These are phyloP conservation scores for Arthrobotrys conoides DNA, from an alignment of 2,329 filamentous ascomycete species.

Conservation along the genomic window DNA sequence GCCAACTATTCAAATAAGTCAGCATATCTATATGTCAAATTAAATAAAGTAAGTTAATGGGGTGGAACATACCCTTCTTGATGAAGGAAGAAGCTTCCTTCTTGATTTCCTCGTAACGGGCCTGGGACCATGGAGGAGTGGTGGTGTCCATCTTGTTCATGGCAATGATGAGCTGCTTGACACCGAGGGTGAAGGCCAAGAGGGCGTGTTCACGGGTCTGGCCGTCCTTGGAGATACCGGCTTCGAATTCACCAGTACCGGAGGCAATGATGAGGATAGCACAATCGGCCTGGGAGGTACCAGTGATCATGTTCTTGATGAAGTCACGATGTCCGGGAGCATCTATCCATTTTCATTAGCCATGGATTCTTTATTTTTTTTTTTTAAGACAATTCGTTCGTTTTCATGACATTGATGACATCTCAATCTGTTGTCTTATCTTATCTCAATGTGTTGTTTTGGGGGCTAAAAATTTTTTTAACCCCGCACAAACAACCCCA, in stretches of 20 bases:
- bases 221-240: constrained; percentile 99
- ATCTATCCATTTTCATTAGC: constrained; percentile 71
- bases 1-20: constrained; percentile 74
- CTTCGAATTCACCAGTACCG: constrained; percentile 99
- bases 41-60: not conserved
- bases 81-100: constrained; percentile 99
- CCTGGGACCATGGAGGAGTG: constrained; percentile 86
- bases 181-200: constrained; percentile 99
- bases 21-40: not conserved
- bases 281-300: constrained; percentile 99
- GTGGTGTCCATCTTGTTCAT: constrained; percentile 99
- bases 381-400: too few species aligned
- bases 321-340: constrained; percentile 99
- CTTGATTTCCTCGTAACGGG: constrained; percentile 98
- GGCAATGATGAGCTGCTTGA: constrained; percentile 99
- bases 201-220: constrained; percentile 99
- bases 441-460: constrained; percentile 56
- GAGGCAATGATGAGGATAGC: constrained; percentile 99
- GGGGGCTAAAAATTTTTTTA: constrained; percentile 34
- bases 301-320: constrained; percentile 99
- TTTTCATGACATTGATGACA: not conserved
- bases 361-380: constrained; percentile 4
- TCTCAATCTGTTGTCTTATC: constrained; percentile 27
- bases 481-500: constrained; percentile 51
- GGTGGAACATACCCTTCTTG: constrained; percentile 79